Conservation (phyloP, 352 stramenopile species). For the Pythium folliculosum region DNA sequence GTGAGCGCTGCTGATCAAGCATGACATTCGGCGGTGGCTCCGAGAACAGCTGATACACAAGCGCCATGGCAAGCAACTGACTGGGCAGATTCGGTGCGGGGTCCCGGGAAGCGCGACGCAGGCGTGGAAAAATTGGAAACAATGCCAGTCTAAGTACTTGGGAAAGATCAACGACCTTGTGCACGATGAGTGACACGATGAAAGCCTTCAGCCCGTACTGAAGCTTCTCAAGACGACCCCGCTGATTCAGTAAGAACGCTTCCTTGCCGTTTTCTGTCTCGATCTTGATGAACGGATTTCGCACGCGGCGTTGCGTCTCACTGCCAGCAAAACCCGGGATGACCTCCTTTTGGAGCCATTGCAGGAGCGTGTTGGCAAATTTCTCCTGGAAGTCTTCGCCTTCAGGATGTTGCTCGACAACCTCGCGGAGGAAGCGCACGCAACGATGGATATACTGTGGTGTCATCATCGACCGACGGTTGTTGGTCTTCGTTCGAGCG, state of each 20-base stretch:
- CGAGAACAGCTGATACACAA: slow-evolving; percentile 85
- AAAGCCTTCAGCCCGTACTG: slow-evolving; percentile 89
- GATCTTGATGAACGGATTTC: slow-evolving; percentile 81
- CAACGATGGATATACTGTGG: slow-evolving; percentile 86
- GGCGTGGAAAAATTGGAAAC: slow-evolving; percentile 75
- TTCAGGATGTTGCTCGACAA: slow-evolving; percentile 83
- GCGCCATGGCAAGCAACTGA: slow-evolving; percentile 80
- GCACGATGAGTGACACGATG: slow-evolving; percentile 74
- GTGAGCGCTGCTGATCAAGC: slow-evolving; percentile 73
- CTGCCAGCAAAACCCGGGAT: slow-evolving; percentile 76
- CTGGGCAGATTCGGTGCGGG: slow-evolving; percentile 75
- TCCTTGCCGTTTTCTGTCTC: slow-evolving; percentile 81
- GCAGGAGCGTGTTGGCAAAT: slow-evolving; percentile 79
- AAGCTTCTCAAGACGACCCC: slow-evolving; percentile 77
- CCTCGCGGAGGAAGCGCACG: slow-evolving; percentile 79
- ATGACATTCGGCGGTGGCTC: slow-evolving; percentile 81
- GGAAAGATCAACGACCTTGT: slow-evolving; percentile 85
- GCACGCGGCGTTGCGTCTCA: slow-evolving; percentile 74
- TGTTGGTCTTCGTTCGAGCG: slow-evolving; percentile 64
- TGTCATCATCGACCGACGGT: slow-evolving; percentile 75
- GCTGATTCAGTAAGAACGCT: slow-evolving; percentile 80
- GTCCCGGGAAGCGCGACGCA: slow-evolving; percentile 68
- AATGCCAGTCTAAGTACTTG: slow-evolving; percentile 85
- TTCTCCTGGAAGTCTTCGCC: slow-evolving; percentile 85
- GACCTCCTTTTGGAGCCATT: slow-evolving; percentile 88